Conservation (phyloP, 345 rosid species). For the Aegle marmelos region DNA sequence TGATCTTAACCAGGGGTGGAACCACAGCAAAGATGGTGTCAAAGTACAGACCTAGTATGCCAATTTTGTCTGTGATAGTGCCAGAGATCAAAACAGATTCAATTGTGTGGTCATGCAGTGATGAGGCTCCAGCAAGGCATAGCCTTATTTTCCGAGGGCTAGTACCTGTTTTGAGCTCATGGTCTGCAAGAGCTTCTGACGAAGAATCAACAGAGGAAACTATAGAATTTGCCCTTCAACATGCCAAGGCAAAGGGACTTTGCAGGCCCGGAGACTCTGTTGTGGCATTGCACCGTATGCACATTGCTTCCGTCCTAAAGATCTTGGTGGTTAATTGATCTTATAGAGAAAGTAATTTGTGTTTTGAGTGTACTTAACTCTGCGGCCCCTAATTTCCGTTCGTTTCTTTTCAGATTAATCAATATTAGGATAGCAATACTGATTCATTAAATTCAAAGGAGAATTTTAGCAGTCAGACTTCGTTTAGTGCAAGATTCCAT, state of each 20-base stretch:
- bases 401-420: neutral
- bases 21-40: slow-evolving; percentile 56
- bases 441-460: neutral
- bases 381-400: neutral
- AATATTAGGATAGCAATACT: neutral
- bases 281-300: slow-evolving; percentile 50
- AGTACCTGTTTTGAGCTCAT: slow-evolving; percentile 48
- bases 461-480: neutral
- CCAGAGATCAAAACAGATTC: slow-evolving; percentile 49
- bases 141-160: slow-evolving; percentile 58
- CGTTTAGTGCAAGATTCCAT: neutral
- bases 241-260: slow-evolving; percentile 44
- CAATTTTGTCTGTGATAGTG: slow-evolving; percentile 49
- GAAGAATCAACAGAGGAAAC: slow-evolving; percentile 54
- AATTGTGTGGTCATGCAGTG: slow-evolving; percentile 48
- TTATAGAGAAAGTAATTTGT: neutral
- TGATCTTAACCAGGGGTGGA: slow-evolving; percentile 60
- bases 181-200: slow-evolving; percentile 42
- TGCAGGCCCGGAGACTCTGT: slow-evolving; percentile 49
- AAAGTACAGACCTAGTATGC: slow-evolving; percentile 58
- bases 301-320: slow-evolving; percentile 55
- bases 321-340: slow-evolving; percentile 38
- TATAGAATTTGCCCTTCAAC: slow-evolving; percentile 38
- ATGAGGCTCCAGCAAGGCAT: slow-evolving; percentile 52
- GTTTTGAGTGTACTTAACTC: neutral